Percentiles rank a stretch among this genome's conserved stretches.
These are phyloP conservation scores for Dimargaris cristalligena DNA, from an alignment of 192 early-diverging fungal species.

Conservation along the genomic window DNA sequence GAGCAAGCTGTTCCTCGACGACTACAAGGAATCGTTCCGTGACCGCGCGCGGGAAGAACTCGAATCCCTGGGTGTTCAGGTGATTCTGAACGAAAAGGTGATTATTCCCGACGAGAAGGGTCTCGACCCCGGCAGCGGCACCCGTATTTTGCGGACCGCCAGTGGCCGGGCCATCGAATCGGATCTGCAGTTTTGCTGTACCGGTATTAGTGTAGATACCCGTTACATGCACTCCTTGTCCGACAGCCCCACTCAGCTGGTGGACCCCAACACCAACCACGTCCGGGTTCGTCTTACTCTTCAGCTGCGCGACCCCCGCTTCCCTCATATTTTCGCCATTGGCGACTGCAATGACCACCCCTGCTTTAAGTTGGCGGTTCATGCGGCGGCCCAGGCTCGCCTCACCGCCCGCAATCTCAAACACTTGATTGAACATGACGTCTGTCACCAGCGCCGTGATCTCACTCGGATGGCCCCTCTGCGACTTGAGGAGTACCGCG, in stretches of 20 bases:
- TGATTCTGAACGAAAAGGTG: constrained; percentile 32
- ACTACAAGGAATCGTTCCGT: constrained; percentile 25
- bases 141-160: constrained; percentile 24
- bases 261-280: constrained; percentile 19
- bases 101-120: constrained; percentile 16
- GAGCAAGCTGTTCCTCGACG: constrained; percentile 23
- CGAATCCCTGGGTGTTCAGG: constrained; percentile 22
- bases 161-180: constrained; percentile 27
- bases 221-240: constrained; percentile 25
- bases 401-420: constrained; percentile 19
- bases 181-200: constrained; percentile 37
- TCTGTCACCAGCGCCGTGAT: constrained; percentile 11
- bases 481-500: constrained; percentile 15
- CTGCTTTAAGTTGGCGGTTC: constrained; percentile 17
- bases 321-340: constrained; percentile 29
- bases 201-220: constrained; percentile 24
- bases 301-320: constrained; percentile 19
- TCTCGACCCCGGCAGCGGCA: constrained; percentile 20
- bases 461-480: constrained; percentile 10
- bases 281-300: constrained; percentile 30
- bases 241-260: constrained; percentile 14
- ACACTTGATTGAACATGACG: constrained; percentile 13
- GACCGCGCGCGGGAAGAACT: constrained; percentile 24
- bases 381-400: constrained; percentile 15
- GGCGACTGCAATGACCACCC: constrained; percentile 32